Percentiles rank a stretch among this genome's conserved stretches.
Conservation (phyloP, 345 rosid species). For the Lagerstroemia speciosa region DNA sequence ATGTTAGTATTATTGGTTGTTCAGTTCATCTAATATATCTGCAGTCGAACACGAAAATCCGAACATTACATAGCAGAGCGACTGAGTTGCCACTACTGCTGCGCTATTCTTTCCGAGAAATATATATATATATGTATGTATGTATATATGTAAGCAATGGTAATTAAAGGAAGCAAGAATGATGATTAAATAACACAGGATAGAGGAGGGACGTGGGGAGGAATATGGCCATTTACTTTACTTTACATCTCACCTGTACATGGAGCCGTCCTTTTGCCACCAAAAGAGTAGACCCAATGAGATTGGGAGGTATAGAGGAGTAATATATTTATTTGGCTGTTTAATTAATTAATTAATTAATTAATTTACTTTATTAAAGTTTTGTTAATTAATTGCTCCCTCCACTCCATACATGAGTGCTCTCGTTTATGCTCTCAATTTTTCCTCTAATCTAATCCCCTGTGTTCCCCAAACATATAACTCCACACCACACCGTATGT, state of each 20-base stretch:
- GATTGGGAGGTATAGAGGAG: not conserved
- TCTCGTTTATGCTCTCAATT: too few relatives aligned
- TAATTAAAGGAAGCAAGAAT: not conserved
- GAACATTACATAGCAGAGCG: too few relatives aligned
- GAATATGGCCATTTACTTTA: conserved; percentile 2
- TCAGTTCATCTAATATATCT: too few relatives aligned
- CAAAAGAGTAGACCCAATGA: conserved; percentile 11
- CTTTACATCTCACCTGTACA: not conserved
- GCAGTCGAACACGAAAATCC: too few relatives aligned
- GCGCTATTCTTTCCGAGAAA: too few relatives aligned
- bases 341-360: too few relatives aligned
- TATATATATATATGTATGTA: too few relatives aligned
- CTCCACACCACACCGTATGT: too few relatives aligned
- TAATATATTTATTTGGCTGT: not conserved
- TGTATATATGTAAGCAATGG: not conserved
- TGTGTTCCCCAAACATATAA: too few relatives aligned
- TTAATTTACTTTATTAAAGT: not conserved
- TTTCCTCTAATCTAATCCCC: not conserved
- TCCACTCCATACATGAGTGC: conserved; percentile 5
- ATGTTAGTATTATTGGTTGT: too few relatives aligned
- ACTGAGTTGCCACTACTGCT: too few relatives aligned
- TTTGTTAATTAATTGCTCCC: conserved; percentile 4
- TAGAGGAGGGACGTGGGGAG: not conserved
- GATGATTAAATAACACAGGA: not conserved
- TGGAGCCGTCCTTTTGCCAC: not conserved